Base-by-base conservation (phyloP, 306 rosid genomes). In the Chamaecrista fasciculata region DNA sequence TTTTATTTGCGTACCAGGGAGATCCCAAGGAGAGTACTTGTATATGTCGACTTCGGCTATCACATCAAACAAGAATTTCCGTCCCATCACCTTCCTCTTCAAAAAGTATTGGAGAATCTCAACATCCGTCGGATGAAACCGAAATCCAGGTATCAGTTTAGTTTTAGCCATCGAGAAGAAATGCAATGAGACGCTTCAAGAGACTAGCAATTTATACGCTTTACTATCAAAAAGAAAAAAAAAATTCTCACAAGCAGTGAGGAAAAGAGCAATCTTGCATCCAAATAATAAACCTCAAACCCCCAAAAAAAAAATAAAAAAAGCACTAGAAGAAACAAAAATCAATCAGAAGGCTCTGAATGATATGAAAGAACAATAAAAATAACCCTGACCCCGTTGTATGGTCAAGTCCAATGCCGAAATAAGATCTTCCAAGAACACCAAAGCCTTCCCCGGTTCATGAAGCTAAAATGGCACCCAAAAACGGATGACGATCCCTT, bases 61-160 rank as follows among this genome's bases (percentile, higher is more conserved):
- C 16, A 78, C 78, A 11, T 78, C 73, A 61, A 1, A 0, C 21
- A 29, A 79, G 57, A 81, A 26, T 29, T 64, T 82, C 20, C 66
- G 81, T 26, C 85, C 81, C 44, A 34, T 24, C 1, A 91, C 66
- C 81, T 88, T 94, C 80, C 85, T 86, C 86, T 83, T 84, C 66
- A 94, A 80, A 82, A 82, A 86, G 74, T 42, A 88, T 69, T 21
- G 25, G 11, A 91, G 67, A 57, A 94, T 83, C 87, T 94, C 97
- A 73, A 80, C 83, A 25, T 90, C 95, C 8, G 96, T 90, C 1
- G 99, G 99, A 71, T 78, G 82, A 73, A 94, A 94, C 76, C 97
- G 96, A 79, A 83, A 82, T 62, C 99, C 99, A 39, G 97, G 97
- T 77, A 69, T 64, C 74, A 72, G 67, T 55, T 67, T 62, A 19